A percentile compares a stretch with the other conserved stretches of the same genome.
Evolutionary conservation across 345 rosid species (phyloP).

Genomic region (Gossypium turneri): DNA sequence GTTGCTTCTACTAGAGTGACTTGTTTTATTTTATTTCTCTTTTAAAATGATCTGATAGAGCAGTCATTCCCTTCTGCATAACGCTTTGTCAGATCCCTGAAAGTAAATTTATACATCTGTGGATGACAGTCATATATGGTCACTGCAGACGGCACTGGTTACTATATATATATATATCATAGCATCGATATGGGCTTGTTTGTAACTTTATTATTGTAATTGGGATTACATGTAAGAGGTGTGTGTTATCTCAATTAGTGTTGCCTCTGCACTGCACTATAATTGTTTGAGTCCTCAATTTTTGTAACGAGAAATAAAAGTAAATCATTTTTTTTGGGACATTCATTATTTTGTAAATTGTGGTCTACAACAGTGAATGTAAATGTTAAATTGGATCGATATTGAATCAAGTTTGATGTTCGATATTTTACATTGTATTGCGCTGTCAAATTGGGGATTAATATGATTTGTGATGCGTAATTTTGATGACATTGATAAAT

Average conservation of each 20-base stretch:
- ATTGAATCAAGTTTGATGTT: neutral
- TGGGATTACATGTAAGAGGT: neutral
- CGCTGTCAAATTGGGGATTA: neutral
- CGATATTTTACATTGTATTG: too few species aligned
- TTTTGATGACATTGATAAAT: too few species aligned
- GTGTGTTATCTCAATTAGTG: neutral
- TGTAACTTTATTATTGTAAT: neutral
- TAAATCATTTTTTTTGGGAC: neutral
- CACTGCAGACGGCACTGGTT: slow-evolving; percentile 12
- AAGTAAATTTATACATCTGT: neutral
- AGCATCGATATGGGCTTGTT: neutral
- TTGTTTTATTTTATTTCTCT: neutral
- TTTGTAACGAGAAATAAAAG: neutral
- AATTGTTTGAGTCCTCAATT: neutral
- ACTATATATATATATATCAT: neutral
- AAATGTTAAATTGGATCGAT: too few species aligned
- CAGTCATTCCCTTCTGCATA: slow-evolving; percentile 14
- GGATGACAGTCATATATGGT: neutral
- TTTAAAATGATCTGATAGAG: neutral
- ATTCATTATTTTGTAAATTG: neutral
- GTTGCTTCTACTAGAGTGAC: neutral
- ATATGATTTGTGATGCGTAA: too few species aligned
- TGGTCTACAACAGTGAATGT: too few species aligned
- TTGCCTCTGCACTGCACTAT: neutral
- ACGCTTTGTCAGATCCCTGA: slow-evolving; percentile 8